Conservation (phyloP, 2,329 filamentous ascomycete species). For the Didymella keratinophila region DNA sequence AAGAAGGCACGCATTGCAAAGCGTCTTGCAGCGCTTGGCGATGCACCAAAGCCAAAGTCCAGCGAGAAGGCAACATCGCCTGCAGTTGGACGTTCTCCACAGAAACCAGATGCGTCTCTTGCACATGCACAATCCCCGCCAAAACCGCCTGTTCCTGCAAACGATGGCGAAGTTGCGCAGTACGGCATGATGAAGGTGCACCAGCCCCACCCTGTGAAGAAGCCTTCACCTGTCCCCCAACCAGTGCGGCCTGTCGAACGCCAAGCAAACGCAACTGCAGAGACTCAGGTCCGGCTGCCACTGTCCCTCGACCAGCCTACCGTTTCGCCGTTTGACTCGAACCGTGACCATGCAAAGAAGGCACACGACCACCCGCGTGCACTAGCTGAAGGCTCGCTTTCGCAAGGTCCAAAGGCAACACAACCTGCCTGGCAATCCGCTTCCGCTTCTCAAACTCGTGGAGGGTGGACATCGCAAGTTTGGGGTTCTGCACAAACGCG, state of each 20-base stretch:
- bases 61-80: conserved; percentile 51
- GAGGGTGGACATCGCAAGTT: conserved; percentile 61
- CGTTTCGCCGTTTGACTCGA: conserved; percentile 29
- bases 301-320: conserved; percentile 30
- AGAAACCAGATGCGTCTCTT: conserved; percentile 55
- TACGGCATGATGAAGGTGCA: conserved; percentile 70
- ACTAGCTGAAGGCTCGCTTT: conserved; percentile 23
- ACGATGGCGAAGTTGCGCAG: conserved; percentile 65
- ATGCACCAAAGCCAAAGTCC: conserved; percentile 53
- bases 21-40: conserved; percentile 75
- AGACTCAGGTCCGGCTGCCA: conserved; percentile 29
- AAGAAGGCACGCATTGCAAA: conserved; percentile 73
- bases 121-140: conserved; percentile 56
- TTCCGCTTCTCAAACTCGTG: conserved; percentile 35
- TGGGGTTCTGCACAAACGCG: conserved; percentile 75
- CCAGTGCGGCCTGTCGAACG: conserved; percentile 26
- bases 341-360: conserved; percentile 31
- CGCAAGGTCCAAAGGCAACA: conserved; percentile 32
- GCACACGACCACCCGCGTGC: conserved; percentile 27
- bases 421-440: conserved; percentile 42
- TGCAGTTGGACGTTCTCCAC: conserved; percentile 44
- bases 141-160: conserved; percentile 65
- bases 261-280: conserved; percentile 32
- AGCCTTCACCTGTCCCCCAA: conserved; percentile 28
- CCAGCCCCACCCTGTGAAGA: conserved; percentile 61